Evolutionary conservation across 495 filamentous ascomycete species (phyloP).

Genomic region (Annulohypoxylon stygium): DNA sequence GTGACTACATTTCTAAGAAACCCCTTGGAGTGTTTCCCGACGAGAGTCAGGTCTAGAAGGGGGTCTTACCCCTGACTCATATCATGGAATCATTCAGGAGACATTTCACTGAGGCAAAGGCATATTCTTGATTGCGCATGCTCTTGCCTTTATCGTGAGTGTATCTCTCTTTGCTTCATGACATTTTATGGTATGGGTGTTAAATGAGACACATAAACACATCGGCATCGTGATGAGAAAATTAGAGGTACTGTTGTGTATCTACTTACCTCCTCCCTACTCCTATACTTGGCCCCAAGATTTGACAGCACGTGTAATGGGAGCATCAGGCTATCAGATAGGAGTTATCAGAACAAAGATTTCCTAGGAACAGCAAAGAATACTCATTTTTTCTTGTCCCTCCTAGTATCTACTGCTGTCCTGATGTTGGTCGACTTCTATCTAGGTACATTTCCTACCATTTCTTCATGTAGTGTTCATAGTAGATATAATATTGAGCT

Average conservation of each 20-base stretch:
- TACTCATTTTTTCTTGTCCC: not conserved
- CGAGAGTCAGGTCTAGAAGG: not conserved
- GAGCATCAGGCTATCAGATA: not conserved
- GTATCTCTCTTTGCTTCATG: not conserved
- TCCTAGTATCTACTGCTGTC: not conserved
- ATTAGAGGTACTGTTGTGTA: too few relatives aligned
- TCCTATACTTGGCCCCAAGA: too few relatives aligned
- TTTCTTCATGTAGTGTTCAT: too few relatives aligned
- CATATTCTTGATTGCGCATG: not conserved
- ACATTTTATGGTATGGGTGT: not conserved
- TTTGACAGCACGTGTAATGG: too few relatives aligned
- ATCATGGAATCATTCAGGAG: not conserved
- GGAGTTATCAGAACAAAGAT: not conserved
- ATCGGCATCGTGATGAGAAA: too few relatives aligned
- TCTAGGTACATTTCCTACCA: too few relatives aligned
- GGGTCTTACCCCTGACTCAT: not conserved
- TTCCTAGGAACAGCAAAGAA: not conserved
- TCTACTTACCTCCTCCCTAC: too few relatives aligned
- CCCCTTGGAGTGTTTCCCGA: not conserved
- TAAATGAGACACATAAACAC: too few relatives aligned
- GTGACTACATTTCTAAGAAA: not conserved
- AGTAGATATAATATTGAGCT: not conserved
- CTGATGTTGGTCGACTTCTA: too few relatives aligned
- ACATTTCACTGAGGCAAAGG: not conserved
- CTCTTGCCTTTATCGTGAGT: not conserved